Conservation (phyloP, 2,329 filamentous ascomycete species). For the Pseudocercospora cruenta region DNA sequence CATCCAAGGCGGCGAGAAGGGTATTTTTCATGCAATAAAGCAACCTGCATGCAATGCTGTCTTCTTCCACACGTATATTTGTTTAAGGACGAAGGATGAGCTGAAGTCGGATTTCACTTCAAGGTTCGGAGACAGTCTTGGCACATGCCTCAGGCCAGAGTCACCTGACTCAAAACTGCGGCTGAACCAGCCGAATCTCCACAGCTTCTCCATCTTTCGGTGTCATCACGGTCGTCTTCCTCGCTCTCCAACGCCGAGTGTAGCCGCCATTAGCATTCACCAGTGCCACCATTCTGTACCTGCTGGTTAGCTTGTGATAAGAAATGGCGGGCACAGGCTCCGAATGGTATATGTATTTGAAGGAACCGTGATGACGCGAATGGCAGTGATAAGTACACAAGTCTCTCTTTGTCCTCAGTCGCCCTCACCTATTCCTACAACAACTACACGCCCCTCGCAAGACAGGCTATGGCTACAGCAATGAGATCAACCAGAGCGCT, state of each 20-base stretch:
- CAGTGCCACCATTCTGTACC: background rate
- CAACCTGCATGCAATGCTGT: background rate
- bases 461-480: background rate
- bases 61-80: background rate
- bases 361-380: background rate
- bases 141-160: background rate
- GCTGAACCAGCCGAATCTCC: background rate
- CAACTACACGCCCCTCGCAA: background rate
- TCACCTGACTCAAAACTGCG: background rate
- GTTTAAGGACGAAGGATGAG: background rate
- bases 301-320: background rate
- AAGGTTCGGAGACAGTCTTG: background rate
- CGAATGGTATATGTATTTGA: conserved; percentile 1
- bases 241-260: conserved; percentile 4
- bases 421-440: background rate
- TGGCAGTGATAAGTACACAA: background rate
- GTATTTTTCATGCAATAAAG: background rate
- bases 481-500: background rate
- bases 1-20: background rate
- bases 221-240: background rate
- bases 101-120: conserved; percentile 4
- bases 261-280: conserved; percentile 1
- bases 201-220: background rate
- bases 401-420: background rate
- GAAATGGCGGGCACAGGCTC: background rate